phyloP scores from a whole-genome alignment of 2,329 filamentous ascomycete genomes.

The Meredithiella fracta region DNA sequence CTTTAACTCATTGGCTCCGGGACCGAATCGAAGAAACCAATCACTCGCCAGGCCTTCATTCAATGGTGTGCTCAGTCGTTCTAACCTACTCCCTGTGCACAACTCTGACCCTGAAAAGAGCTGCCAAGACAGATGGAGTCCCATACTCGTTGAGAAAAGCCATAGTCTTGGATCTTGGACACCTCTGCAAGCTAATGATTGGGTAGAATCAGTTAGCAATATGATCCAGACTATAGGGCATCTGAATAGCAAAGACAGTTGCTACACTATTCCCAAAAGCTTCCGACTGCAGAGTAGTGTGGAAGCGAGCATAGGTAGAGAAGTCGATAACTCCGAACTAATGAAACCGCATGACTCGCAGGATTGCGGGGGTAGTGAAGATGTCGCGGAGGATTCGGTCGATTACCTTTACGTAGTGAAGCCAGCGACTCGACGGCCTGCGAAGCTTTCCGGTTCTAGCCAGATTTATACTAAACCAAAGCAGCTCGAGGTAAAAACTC shows the following conservation, averaged over 20 bases:
- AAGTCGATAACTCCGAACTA: too few relatives aligned
- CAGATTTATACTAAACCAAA: neutral
- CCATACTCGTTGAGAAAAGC: neutral
- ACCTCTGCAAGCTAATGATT: neutral
- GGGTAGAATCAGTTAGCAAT: neutral
- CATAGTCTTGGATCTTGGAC: neutral
- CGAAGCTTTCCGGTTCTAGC: neutral
- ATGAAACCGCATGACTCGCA: neutral
- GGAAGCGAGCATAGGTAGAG: too few relatives aligned
- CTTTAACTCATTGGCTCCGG: too few relatives aligned
- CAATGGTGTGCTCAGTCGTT: too few relatives aligned
- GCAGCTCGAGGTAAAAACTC: neutral
- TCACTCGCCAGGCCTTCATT: too few relatives aligned
- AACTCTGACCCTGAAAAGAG: neutral
- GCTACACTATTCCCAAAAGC: neutral
- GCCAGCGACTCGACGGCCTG: neutral
- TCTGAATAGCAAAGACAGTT: neutral
- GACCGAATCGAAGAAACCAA: too few relatives aligned
- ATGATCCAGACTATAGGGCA: neutral
- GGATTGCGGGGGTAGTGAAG: neutral
- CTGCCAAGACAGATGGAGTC: neutral
- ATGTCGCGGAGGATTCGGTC: neutral
- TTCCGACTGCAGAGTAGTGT: neutral
- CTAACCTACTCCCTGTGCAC: too few relatives aligned
- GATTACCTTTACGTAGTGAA: neutral